Base-by-base conservation (phyloP, 2,329 filamentous ascomycete genomes). In the Verticillium isaacii region DNA sequence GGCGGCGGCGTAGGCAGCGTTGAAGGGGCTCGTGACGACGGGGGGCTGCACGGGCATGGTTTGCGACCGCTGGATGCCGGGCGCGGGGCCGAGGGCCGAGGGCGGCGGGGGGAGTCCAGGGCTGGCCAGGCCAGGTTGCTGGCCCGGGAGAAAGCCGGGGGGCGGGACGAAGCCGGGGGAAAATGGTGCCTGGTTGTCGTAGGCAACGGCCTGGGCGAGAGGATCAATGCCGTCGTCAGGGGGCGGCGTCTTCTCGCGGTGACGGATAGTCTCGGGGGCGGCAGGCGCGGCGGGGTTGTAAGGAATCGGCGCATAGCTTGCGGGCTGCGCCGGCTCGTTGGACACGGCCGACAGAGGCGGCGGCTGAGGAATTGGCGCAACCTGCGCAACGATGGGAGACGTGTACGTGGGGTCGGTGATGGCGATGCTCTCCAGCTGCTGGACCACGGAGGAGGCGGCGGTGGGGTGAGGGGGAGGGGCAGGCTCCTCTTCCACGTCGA, bases 221-320 rank as follows among this genome's bases (percentile, higher is more conserved):
- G 85, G 86, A 66, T 87, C 84, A 2, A 80, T 76, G 14, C 80
- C 84, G 68, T 93, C 90, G 37, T 88, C 84, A 3, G 89, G 89
- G 4, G 91, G 90, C 1, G 90, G 91, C 0, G 91, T 94, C 81
- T 93, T 93, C 73, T 93, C 91, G 57, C 91, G 83, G 72, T 91
- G 85, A 23, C 83, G 80, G 59, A 93, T 86, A 25, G 84, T 80
- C 72, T 93, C 90, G 0, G 90, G 89, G 0, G 89, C 89, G 0
- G 89, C 82, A 5, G 91, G 91, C 1, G 90, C 90, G 0, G 91
- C 90, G 3, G 91, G 91, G 70, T 93, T 93, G 71, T 93, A 93
- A 2, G 89, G 85, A 77, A 91, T 86, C 0, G 89, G 88, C 8
- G 76, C 80, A 67, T 87, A 89, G 68, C 69, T 80, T 37, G 77